These are phyloP conservation scores for Phytomonas sp. DNA, from an alignment of 208 protist genomes.

Conservation along the genomic window DNA sequence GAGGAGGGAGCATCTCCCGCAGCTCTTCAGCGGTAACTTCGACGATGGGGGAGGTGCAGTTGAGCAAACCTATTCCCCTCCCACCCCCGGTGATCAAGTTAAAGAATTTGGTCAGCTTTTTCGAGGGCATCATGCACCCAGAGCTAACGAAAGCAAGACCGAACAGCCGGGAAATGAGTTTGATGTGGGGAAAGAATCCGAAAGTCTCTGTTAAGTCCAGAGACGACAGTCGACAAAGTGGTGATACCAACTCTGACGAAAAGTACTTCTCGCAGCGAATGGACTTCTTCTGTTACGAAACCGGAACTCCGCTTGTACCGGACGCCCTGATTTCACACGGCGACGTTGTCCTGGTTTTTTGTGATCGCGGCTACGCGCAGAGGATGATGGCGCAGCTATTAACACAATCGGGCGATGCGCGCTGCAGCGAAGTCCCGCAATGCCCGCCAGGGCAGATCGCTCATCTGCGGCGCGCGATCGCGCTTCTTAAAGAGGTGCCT, in stretches of 20 bases:
- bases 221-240: background rate
- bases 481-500: background rate
- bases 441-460: background rate
- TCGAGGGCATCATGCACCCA: no score
- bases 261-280: conserved; percentile 1
- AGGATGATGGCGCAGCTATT: background rate
- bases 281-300: conserved; percentile 17
- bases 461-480: background rate
- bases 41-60: no score
- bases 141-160: no score
- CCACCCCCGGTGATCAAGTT: no score
- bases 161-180: no score
- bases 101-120: no score
- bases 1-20: no score
- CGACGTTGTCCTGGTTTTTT: conserved; percentile 17
- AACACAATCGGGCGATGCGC: background rate
- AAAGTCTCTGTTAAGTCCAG: no score
- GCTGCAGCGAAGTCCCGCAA: background rate
- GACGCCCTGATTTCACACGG: conserved; percentile 13
- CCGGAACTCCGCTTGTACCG: conserved; percentile 13
- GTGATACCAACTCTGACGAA: background rate
- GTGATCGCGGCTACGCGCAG: conserved; percentile 9
- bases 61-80: no score
- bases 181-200: no score
- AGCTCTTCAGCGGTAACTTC: no score